These are phyloP conservation scores for Chlamydomonas eustigma DNA, from an alignment of 139 green algal genomes.

Conservation along the genomic window DNA sequence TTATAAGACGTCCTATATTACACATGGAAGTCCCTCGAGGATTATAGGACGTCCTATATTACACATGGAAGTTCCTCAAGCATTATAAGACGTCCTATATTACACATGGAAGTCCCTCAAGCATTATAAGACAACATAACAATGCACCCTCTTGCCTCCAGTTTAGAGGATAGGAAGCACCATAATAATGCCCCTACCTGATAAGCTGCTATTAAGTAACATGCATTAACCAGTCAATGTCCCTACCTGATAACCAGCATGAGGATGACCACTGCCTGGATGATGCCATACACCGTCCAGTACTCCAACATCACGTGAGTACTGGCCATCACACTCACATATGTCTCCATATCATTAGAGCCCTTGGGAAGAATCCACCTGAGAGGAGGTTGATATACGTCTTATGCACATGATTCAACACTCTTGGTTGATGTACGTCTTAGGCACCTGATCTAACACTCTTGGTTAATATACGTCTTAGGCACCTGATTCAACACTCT, in stretches of 20 bases:
- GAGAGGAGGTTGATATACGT: background rate
- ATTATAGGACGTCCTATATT: too few relatives aligned
- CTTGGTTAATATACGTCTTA: too few relatives aligned
- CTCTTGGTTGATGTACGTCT: too few relatives aligned
- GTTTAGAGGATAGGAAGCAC: background rate
- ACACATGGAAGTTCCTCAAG: too few relatives aligned
- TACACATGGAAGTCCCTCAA: too few relatives aligned
- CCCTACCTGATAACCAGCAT: slow-evolving; percentile 23
- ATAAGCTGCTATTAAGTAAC: background rate
- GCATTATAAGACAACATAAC: too few relatives aligned
- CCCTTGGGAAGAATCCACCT: background rate
- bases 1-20: too few relatives aligned
- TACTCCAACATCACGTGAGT: slow-evolving; percentile 1
- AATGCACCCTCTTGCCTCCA: too few relatives aligned
- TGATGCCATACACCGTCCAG: slow-evolving; percentile 18
- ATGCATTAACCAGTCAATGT: background rate
- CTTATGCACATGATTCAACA: slow-evolving; percentile 1
- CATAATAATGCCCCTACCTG: background rate
- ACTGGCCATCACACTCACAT: slow-evolving; percentile 4
- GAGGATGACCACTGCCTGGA: slow-evolving; percentile 27
- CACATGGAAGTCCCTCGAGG: too few relatives aligned
- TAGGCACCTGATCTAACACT: slow-evolving; percentile 3
- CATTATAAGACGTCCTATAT: too few relatives aligned
- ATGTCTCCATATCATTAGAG: background rate
- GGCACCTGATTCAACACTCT: too few relatives aligned